Evolutionary conservation across 768 basidiomycete species (phyloP), one percentile per base, ranked within the genome.

Genomic region (Cyclocybe aegerita): DNA sequence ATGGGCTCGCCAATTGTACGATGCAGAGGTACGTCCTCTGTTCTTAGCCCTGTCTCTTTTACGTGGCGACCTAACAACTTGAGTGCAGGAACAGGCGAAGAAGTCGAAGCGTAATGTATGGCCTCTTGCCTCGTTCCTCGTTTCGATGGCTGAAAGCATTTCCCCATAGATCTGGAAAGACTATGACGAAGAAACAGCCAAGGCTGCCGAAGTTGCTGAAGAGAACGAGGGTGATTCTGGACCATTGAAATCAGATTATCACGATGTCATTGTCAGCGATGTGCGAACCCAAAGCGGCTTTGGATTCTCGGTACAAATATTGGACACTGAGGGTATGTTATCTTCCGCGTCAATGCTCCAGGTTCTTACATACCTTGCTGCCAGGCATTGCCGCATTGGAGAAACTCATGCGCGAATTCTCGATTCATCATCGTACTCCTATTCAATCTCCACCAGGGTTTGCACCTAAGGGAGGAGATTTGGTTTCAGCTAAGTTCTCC

Each of bases 401-500:
- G 62, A 88, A 90, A 65, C 77, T 99, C 53, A 98, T 98, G 96
- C 78, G 77, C 45, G 94, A 98, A 53, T 97, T 99, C 61, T 89
- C 92, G 5, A 61, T 89, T 33, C 85, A 95, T 67, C 93, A 98
- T 70, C 81, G 82, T 39, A 79, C 82, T 38, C 77, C 85, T 10
- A 69, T 79, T 3, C 64, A 76, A 15, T 66, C 79, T 12, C 77
- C 89, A 4, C 59, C 86, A n/a, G 81, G 79, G 43, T 95, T 93
- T 61, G 73, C 75, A 4, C 96, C 96, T 0, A 85, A 83, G 63
- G 82, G 79, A 14, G 94, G 94, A 7, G 94, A 98, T 49, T 75
- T 98, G 23, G 91, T 99, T 12, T 93, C 92, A 9, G 96, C 94
- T 12, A 93, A 93, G 64, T 98, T 98, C 70, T 90, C 88, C 42